Evolutionary conservation across 345 rosid genomes (phyloP), one percentile per base, ranked within the genome.

Genomic region (Raphanus raphanistrum): DNA sequence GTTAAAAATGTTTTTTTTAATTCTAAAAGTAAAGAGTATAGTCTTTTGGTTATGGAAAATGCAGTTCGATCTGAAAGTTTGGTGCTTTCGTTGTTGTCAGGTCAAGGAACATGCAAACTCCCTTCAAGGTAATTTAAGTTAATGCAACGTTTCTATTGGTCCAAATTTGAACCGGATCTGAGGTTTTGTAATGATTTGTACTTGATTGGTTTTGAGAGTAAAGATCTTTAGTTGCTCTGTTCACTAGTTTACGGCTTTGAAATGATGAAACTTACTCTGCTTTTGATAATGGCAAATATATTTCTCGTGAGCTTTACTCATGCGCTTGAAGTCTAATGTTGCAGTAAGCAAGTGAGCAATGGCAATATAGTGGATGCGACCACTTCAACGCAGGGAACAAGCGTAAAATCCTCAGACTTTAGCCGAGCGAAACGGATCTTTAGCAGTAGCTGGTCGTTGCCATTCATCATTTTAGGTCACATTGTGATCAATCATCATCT

Each of bases 51-150:
- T 55, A 4, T 52, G 21, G 41, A 45, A 29, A 74, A 66, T 48
- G 50, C 11, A 8, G 9, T 76, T 70, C 38, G 32, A 69, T 62
- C 31, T 3, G 21, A 35, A 78, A 45, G 27, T 27, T 77, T 27
- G 32, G 1, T 71, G 13, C 29, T 32, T 52, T 58, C 1, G 17
- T 29, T 66, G 32, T 13, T 90, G 82, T 66, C 92, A 93, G 98
- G 97, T 84, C 79, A 75, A 66, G 92, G 84, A 57, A 63, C 79
- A 54, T 93, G 80, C 64, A 87, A 83, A 57, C 85, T 94, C 72
- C 92, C 90, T 15, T 27, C 35, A 60, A 27, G 64, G 35, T 60
- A 60, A 60, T 28, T 38, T 4, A 59, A 59, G 32, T 59, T 4
- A 25, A 21, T 21, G 21, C 21, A 21, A 21, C 1, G 21, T 21